phyloP scores from a whole-genome alignment of 139 green algal genomes.

The Nannochloris sp. region DNA sequence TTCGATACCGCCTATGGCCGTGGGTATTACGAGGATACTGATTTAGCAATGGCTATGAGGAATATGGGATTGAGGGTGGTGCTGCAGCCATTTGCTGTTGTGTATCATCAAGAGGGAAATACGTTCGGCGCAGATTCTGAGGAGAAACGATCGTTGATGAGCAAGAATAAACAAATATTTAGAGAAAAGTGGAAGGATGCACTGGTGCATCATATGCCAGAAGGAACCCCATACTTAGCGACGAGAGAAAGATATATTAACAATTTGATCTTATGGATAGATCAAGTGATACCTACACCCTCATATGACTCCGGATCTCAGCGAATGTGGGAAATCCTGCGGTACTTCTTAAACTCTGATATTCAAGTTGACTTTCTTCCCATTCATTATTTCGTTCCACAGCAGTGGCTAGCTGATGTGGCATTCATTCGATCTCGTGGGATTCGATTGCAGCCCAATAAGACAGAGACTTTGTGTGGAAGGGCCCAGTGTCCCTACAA shows the following conservation, averaged over 20 bases:
- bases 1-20: conserved; percentile 8
- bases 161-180: conserved; percentile 9
- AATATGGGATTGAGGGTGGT: conserved; percentile 11
- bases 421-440: background rate
- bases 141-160: conserved; percentile 16
- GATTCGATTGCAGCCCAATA: background rate
- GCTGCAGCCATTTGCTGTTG: conserved; percentile 14
- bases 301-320: conserved; percentile 16
- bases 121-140: conserved; percentile 7
- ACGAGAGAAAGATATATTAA: background rate
- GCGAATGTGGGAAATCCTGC: conserved; percentile 8
- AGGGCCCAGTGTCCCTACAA: background rate
- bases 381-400: background rate
- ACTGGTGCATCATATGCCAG: conserved; percentile 4
- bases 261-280: conserved; percentile 11
- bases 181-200: conserved; percentile 8
- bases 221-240: background rate
- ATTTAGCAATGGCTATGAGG: conserved; percentile 13
- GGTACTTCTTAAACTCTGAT: conserved; percentile 1
- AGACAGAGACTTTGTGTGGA: background rate
- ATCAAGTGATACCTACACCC: conserved; percentile 21
- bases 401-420: background rate
- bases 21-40: conserved; percentile 14
- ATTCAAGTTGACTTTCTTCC: background rate
- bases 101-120: conserved; percentile 21